Conservation (phyloP, 2,329 filamentous ascomycete genomes). For the Aspergillus sp. region DNA sequence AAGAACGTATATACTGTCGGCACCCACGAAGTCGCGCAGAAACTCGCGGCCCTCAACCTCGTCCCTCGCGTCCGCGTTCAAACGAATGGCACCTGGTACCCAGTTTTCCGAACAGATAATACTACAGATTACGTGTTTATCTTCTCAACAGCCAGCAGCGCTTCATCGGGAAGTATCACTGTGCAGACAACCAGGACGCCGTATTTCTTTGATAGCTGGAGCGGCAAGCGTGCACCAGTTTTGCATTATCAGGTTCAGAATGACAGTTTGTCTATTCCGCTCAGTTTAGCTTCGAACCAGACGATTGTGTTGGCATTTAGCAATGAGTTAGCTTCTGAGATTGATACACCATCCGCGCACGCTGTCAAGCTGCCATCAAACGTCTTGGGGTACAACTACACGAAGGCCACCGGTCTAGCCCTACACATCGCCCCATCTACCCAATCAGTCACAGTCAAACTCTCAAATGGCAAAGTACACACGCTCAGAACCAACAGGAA, state of each 20-base stretch:
- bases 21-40: slow-evolving; percentile 23
- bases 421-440: slow-evolving; percentile 5
- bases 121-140: not conserved
- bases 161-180: slow-evolving; percentile 16
- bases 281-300: slow-evolving; percentile 36
- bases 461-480: slow-evolving; percentile 9
- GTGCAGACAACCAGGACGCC: slow-evolving; percentile 28
- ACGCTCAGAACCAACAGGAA: not conserved
- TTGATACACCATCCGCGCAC: not conserved
- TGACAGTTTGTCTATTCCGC: slow-evolving; percentile 23
- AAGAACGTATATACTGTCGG: slow-evolving; percentile 32
- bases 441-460: not conserved
- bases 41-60: slow-evolving; percentile 26
- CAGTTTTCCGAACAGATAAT: not conserved
- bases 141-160: not conserved
- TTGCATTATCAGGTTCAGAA: slow-evolving; percentile 24
- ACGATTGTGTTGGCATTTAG: slow-evolving; percentile 34
- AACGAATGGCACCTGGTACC: slow-evolving; percentile 27
- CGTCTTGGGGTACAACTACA: slow-evolving; percentile 7
- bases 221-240: slow-evolving; percentile 29
- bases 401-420: not conserved
- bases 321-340: not conserved
- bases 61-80: slow-evolving; percentile 22
- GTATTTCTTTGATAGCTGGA: slow-evolving; percentile 39
- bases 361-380: slow-evolving; percentile 4